These are phyloP conservation scores for Debaryomycetaceae sp. DNA, from an alignment of 1,139 yeast species.

Conservation along the genomic window DNA sequence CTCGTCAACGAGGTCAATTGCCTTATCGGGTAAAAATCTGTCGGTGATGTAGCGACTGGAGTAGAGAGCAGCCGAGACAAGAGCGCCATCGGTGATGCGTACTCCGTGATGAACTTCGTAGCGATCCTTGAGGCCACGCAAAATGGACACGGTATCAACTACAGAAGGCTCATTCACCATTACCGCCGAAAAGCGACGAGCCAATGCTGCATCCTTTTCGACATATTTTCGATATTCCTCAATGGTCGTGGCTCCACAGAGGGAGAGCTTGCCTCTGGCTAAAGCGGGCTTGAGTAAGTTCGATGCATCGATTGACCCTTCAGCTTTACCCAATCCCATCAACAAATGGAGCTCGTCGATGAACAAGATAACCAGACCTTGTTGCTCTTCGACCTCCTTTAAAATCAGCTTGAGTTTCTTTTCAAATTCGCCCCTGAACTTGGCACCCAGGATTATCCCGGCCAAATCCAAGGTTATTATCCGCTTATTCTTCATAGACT, in stretches of 20 bases:
- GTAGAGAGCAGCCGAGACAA: constrained; percentile 87
- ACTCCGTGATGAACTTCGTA: constrained; percentile 98
- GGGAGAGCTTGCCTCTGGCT: constrained; percentile 86
- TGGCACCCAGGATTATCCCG: constrained; percentile 85
- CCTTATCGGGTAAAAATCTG: constrained; percentile 87
- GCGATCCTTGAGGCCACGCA: constrained; percentile 86
- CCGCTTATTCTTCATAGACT: constrained; percentile 75
- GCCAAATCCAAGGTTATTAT: constrained; percentile 83
- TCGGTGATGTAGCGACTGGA: constrained; percentile 89
- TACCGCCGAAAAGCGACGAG: constrained; percentile 88
- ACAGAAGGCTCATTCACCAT: constrained; percentile 84
- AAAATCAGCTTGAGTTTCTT: constrained; percentile 76
- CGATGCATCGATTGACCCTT: constrained; percentile 94
- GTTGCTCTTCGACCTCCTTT: constrained; percentile 76
- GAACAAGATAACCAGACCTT: constrained; percentile 71
- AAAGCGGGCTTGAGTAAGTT: constrained; percentile 87
- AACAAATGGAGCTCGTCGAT: constrained; percentile 89
- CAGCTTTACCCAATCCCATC: constrained; percentile 88
- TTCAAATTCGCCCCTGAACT: constrained; percentile 92
- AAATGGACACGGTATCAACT: constrained; percentile 80
- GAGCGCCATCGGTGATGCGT: constrained; percentile 84
- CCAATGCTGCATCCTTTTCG: constrained; percentile 85
- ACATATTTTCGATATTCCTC: constrained; percentile 82
- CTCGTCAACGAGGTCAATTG: constrained; percentile 92
- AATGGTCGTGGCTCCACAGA: constrained; percentile 92